Conservation (phyloP, 225 moss, liverwort and hornwort species). For the Thuidium tamariscinum region DNA sequence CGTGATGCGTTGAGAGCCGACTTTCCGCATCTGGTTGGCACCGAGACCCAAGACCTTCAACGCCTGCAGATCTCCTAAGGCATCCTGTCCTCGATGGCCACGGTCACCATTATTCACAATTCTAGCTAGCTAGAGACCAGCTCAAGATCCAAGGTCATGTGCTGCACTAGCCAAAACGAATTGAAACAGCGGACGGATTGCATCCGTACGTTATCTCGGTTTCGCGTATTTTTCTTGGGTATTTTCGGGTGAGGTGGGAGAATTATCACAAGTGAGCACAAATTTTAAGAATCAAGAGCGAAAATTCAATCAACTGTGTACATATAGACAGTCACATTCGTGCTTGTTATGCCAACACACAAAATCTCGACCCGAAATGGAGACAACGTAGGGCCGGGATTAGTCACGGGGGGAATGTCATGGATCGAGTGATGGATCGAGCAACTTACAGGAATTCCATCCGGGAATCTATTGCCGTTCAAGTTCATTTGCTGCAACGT, state of each 20-base stretch:
- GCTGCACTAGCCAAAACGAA: background rate
- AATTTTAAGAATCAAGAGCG: background rate
- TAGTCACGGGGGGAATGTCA: background rate
- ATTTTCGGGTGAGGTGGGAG: background rate
- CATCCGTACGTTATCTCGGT: background rate
- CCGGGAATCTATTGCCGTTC: background rate
- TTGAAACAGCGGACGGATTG: background rate
- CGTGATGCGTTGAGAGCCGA: constrained; percentile 6
- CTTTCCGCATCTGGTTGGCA: background rate
- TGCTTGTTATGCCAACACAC: background rate
- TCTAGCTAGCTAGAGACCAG: background rate
- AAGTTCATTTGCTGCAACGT: background rate
- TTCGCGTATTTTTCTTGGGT: background rate
- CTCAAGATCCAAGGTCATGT: background rate
- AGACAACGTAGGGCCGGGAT: background rate
- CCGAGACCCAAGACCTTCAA: background rate
- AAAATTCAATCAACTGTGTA: background rate
- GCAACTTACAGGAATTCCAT: constrained; percentile 2
- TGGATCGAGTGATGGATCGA: background rate
- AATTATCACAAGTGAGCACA: background rate
- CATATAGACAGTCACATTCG: background rate
- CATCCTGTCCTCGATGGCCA: background rate
- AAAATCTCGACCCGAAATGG: background rate
- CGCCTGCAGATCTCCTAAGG: background rate
- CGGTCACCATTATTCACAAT: background rate